Conservation (phyloP, 441 rosid species). For the Adansonia gregorii region DNA sequence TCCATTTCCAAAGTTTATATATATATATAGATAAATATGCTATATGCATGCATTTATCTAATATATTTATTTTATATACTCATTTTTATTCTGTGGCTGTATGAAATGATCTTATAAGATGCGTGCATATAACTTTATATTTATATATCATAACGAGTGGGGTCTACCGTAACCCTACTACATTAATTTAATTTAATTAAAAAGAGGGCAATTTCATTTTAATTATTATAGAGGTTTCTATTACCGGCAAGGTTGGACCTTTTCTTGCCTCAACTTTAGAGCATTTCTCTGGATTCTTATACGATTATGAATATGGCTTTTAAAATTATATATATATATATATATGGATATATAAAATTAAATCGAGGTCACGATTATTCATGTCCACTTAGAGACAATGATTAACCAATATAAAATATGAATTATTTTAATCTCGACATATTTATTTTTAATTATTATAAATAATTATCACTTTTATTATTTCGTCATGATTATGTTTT, state of each 20-base stretch:
- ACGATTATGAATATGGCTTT: neutral
- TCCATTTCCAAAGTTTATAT: neutral
- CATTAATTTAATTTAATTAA: neutral
- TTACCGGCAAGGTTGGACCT: constrained; percentile 19
- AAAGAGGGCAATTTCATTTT: neutral
- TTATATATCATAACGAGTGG: neutral
- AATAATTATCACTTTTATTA: neutral
- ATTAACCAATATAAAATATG: neutral
- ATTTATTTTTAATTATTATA: neutral
- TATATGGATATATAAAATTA: neutral
- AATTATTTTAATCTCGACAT: constrained; percentile 1
- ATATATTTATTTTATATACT: no score
- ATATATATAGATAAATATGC: neutral
- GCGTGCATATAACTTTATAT: no score
- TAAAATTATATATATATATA: neutral
- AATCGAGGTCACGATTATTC: neutral
- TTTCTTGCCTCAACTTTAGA: neutral
- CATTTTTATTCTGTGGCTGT: no score
- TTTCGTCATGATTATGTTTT: neutral
- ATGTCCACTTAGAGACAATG: neutral
- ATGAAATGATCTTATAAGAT: no score
- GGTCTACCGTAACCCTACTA: neutral
- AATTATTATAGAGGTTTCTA: neutral
- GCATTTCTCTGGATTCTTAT: constrained; percentile 4
- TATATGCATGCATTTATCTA: no score